Percentiles rank a stretch among this genome's conserved stretches.
These are phyloP conservation scores for Leucosporidium scottii DNA, from an alignment of 768 basidiomycete genomes.

Conservation along the genomic window DNA sequence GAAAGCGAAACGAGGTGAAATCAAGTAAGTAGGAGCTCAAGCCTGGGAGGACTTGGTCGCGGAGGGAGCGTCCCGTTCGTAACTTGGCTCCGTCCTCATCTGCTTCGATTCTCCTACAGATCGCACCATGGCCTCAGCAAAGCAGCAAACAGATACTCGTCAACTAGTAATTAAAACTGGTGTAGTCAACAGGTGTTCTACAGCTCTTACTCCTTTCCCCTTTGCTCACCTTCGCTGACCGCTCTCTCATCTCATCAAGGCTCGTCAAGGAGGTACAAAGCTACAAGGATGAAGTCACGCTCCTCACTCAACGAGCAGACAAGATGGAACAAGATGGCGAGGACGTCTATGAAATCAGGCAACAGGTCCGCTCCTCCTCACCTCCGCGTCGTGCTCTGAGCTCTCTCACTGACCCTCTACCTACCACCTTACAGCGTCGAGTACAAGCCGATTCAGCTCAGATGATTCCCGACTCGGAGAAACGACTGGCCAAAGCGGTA, in stretches of 20 bases:
- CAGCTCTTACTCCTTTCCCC: background rate
- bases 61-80: no score
- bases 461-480: slow-evolving; percentile 66
- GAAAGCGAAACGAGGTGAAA: no score
- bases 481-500: slow-evolving; percentile 56
- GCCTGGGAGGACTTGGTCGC: no score
- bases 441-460: slow-evolving; percentile 69
- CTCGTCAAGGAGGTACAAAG: slow-evolving; percentile 60
- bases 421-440: slow-evolving; percentile 47
- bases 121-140: no score
- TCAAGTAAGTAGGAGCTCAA: no score
- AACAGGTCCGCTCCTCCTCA: slow-evolving; percentile 10
- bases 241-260: slow-evolving; percentile 41
- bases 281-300: slow-evolving; percentile 61
- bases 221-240: slow-evolving; percentile 1
- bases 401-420: background rate
- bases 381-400: background rate
- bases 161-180: slow-evolving; percentile 74
- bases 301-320: slow-evolving; percentile 56
- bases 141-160: slow-evolving; percentile 39
- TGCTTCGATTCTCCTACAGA: no score
- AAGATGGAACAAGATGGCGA: slow-evolving; percentile 54
- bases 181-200: slow-evolving; percentile 57
- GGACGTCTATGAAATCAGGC: slow-evolving; percentile 40
- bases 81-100: no score